A percentile compares a stretch with the other conserved stretches of the same genome.
Conservation (phyloP, 129 eudicot genomes). For the Rutidosis leptorrhynchoides region DNA sequence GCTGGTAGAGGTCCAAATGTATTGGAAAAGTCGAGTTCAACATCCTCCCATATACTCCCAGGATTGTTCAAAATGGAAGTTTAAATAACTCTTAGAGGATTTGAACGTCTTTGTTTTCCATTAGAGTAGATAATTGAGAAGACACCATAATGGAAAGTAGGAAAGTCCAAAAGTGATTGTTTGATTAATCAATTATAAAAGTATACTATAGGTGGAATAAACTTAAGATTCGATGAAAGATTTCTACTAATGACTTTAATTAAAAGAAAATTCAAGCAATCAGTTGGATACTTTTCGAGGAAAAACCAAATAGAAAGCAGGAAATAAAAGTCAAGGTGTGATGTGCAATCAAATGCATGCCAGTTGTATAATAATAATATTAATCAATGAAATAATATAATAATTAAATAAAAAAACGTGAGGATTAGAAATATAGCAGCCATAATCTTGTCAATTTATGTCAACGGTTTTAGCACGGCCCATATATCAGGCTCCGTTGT, state of each 20-base stretch:
- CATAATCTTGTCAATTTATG: too few relatives aligned
- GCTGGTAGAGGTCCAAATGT: constrained; percentile 68
- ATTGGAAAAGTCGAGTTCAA: constrained; percentile 77
- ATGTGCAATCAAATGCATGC: too few relatives aligned
- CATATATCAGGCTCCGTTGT: too few relatives aligned
- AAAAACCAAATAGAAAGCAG: too few relatives aligned
- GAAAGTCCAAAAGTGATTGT: constrained; percentile 14
- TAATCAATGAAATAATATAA: too few relatives aligned
- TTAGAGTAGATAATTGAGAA: constrained; percentile 49
- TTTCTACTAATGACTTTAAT: constrained; percentile 52
- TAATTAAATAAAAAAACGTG: too few relatives aligned
- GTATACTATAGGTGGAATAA: constrained; percentile 35
- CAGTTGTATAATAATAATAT: too few relatives aligned
- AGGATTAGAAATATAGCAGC: too few relatives aligned
- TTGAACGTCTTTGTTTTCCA: constrained; percentile 36
- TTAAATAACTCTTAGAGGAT: constrained; percentile 35
- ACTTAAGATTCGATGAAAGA: constrained; percentile 41
- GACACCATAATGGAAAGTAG: constrained; percentile 59
- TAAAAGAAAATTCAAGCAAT: constrained; percentile 44
- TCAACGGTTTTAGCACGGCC: too few relatives aligned
- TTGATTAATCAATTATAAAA: background rate
- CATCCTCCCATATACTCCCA: constrained; percentile 41
- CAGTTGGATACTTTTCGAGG: constrained; percentile 43
- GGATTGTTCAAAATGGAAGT: constrained; percentile 46
- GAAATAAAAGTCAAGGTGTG: too few relatives aligned